Evolutionary conservation across 2,329 filamentous ascomycete species (phyloP).

Genomic region (Trichoderma sp.): DNA sequence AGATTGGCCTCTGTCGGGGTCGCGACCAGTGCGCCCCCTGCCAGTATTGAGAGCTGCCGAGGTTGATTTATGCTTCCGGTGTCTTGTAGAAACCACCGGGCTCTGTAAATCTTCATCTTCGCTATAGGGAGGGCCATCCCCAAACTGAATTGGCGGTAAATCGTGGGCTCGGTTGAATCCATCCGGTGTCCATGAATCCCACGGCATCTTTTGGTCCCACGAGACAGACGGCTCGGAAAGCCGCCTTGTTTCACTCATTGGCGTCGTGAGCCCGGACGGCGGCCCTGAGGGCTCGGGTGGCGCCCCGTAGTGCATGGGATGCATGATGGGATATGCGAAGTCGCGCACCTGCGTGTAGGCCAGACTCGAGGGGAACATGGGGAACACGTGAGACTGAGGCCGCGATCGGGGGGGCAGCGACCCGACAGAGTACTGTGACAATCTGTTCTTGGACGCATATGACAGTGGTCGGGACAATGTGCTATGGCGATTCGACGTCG

Average conservation of each 20-base stretch:
- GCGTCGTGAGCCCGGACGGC: constrained; percentile 82
- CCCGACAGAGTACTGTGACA: constrained; percentile 77
- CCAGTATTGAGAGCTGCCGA: constrained; percentile 51
- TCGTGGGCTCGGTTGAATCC: constrained; percentile 67
- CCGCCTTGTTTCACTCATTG: constrained; percentile 76
- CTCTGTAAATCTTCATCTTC: constrained; percentile 95
- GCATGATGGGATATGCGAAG: constrained; percentile 83
- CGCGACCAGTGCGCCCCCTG: constrained; percentile 53
- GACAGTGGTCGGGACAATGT: constrained; percentile 68
- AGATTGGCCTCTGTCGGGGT: constrained; percentile 45
- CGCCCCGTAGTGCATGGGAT: constrained; percentile 94
- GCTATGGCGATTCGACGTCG: constrained; percentile 61
- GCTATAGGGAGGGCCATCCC: constrained; percentile 88
- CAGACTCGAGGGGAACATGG: constrained; percentile 82
- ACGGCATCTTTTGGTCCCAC: constrained; percentile 71
- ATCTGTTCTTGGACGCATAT: constrained; percentile 76
- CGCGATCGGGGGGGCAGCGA: constrained; percentile 73
- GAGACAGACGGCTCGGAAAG: constrained; percentile 79
- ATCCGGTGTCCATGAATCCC: constrained; percentile 60
- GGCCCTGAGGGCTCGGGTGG: constrained; percentile 71
- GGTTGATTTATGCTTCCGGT: constrained; percentile 82
- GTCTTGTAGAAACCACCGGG: constrained; percentile 81
- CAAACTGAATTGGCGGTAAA: constrained; percentile 80
- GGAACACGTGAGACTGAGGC: constrained; percentile 79
- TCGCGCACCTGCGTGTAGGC: constrained; percentile 90